Evolutionary conservation across 768 basidiomycete species (phyloP).

Genomic region (Collybia sordida): DNA sequence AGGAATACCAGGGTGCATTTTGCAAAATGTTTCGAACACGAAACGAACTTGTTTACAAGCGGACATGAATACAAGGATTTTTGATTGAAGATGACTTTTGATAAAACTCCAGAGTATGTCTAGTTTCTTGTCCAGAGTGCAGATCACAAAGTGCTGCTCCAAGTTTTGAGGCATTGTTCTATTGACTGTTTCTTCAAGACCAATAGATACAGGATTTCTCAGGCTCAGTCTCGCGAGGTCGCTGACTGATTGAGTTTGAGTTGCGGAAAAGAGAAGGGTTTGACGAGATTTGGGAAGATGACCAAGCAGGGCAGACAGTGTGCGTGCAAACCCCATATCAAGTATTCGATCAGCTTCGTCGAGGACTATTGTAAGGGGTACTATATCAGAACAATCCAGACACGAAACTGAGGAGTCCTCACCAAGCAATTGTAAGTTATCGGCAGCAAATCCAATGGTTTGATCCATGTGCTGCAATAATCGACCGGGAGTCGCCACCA

Average conservation of each 20-base stretch:
- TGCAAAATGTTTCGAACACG: conserved; percentile 92
- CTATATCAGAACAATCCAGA: conserved; percentile 1
- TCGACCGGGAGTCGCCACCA: conserved; percentile 96
- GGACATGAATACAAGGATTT: conserved; percentile 92
- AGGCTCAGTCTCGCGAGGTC: conserved; percentile 91
- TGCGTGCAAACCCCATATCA: conserved; percentile 93
- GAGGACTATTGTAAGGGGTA: conserved; percentile 54
- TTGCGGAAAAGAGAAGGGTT: conserved; percentile 95
- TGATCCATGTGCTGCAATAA: conserved; percentile 98
- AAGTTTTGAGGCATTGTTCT: conserved; percentile 72
- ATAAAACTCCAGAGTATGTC: conserved; percentile 94
- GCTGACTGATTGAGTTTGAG: conserved; percentile 86
- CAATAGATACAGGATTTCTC: conserved; percentile 75
- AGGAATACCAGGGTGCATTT: conserved; percentile 91
- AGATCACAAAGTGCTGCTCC: conserved; percentile 87
- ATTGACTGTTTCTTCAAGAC: conserved; percentile 51
- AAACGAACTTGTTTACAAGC: conserved; percentile 97
- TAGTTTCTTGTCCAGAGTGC: conserved; percentile 83
- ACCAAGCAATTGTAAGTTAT: conserved; percentile 91
- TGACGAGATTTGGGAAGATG: conserved; percentile 92
- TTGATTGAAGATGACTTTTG: conserved; percentile 88
- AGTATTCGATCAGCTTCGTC: conserved; percentile 97
- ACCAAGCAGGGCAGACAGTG: conserved; percentile 85
- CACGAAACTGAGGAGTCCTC: conserved; percentile 25
- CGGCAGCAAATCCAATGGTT: conserved; percentile 90